Conservation (phyloP, 2,329 filamentous ascomycete genomes). For the Bipolaris gigantea region DNA sequence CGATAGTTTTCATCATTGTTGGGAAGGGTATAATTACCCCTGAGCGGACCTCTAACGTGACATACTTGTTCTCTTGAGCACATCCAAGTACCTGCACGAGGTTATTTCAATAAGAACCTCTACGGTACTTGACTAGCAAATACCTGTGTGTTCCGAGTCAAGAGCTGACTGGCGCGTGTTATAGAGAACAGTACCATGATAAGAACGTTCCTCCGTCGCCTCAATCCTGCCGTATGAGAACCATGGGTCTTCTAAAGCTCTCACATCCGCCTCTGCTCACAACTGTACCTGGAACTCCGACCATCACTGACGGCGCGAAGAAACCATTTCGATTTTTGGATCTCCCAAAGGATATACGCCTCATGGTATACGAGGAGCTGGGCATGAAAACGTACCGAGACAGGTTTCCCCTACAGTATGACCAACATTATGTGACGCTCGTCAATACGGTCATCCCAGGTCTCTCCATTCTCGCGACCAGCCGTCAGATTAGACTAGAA, state of each 20-base stretch:
- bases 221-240: background rate
- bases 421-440: background rate
- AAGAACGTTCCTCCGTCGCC: background rate
- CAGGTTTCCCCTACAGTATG: background rate
- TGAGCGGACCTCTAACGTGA: too few species aligned
- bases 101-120: too few species aligned
- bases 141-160: background rate
- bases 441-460: conserved; percentile 6
- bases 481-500: conserved; percentile 3
- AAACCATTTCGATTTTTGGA: conserved; percentile 25
- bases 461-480: conserved; percentile 3
- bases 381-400: background rate
- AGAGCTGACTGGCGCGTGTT: background rate
- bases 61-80: too few species aligned
- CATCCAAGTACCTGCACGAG: too few species aligned
- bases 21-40: background rate
- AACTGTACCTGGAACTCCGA: too few species aligned
- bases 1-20: too few species aligned
- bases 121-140: too few species aligned
- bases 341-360: conserved; percentile 17
- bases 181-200: too few species aligned
- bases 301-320: background rate
- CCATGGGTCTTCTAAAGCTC: background rate
- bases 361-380: conserved; percentile 19
- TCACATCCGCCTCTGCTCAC: background rate